Base-by-base conservation (phyloP, 257 asterid species). In the Galeopsis tetrahit region DNA sequence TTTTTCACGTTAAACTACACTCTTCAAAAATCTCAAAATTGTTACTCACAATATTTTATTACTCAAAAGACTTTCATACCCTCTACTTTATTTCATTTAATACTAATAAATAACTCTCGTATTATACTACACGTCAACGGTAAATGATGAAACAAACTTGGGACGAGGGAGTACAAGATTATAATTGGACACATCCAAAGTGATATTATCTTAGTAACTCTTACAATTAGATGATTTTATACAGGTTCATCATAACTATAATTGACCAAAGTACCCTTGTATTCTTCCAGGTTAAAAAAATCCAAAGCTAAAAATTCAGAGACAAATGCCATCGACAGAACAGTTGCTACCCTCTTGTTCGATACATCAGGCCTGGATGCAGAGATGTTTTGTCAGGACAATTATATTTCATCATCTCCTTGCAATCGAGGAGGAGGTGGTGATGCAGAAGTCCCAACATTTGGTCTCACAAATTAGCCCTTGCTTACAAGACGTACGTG, bases 341-440 rank as follows among this genome's bases (percentile, higher is more conserved):
- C 89, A n/a, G 78, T 84, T 21, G 89, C 89, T 17, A 77, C 78
- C 43, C 79, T 84, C 64, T 32, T 84, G 75, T 84, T 84, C 80
- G 71, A 75, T 31, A 70, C 78, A 31, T 42, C 80, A 74, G 59
- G 72, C 59, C 61, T 56, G 3, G 51, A 73, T 10, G 70, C 36
- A 49, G 73, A 69, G 40, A 32, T 21, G 2, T 7, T 68, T 39
- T 48, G 56, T 6, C 15, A 63, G 60, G 65, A 59, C 57, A 32
- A 68, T 21, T 21, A 0, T 21, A 21, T 21, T 21, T 21, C 28
- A 21, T 21, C 28, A 0, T 21, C 76, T 53, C 38, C 34, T 33
- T 72, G 55, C 44, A 2, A 15, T 57, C 53, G 58, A 10, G 77
- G 40, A n/a, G 75, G 58, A 10, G 77, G 40, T 10, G 75, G 77